Percentiles rank a stretch among this genome's conserved stretches.
These are phyloP conservation scores for Cercospora sojina DNA, from an alignment of 2,329 filamentous ascomycete species.

Conservation along the genomic window DNA sequence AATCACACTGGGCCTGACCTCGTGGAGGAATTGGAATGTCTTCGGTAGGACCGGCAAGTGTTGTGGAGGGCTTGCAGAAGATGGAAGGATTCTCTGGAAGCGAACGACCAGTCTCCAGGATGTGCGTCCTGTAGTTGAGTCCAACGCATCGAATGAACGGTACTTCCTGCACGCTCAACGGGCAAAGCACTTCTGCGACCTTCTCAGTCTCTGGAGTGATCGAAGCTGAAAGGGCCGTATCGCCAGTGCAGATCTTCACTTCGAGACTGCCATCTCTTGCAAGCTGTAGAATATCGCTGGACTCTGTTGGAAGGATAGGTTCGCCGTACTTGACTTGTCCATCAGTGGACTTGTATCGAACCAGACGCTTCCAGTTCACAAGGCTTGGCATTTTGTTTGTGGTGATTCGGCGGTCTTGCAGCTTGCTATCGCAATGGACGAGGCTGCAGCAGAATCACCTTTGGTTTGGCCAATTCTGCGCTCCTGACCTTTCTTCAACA, in stretches of 20 bases:
- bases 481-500: neutral
- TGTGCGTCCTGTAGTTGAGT: conserved; percentile 59
- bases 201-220: conserved; percentile 55
- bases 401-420: neutral
- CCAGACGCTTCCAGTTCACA: conserved; percentile 56
- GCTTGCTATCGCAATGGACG: neutral
- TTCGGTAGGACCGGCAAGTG: conserved; percentile 63
- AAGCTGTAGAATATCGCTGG: conserved; percentile 32
- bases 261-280: conserved; percentile 37
- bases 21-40: conserved; percentile 64
- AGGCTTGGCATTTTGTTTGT: neutral
- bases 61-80: conserved; percentile 70
- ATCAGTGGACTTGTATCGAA: conserved; percentile 68
- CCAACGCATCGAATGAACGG: conserved; percentile 60
- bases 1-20: conserved; percentile 69
- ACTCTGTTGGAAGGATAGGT: conserved; percentile 53
- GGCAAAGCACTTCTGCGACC: conserved; percentile 55
- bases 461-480: neutral
- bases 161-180: conserved; percentile 51
- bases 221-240: conserved; percentile 44
- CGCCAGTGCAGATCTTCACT: conserved; percentile 53
- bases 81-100: conserved; percentile 69
- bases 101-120: conserved; percentile 57
- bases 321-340: conserved; percentile 71
- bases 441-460: neutral